A percentile compares a stretch with the other conserved stretches of the same genome.
Evolutionary conservation across 345 rosid genomes (phyloP).

Genomic region (Rhodomyrtus tomentosa): DNA sequence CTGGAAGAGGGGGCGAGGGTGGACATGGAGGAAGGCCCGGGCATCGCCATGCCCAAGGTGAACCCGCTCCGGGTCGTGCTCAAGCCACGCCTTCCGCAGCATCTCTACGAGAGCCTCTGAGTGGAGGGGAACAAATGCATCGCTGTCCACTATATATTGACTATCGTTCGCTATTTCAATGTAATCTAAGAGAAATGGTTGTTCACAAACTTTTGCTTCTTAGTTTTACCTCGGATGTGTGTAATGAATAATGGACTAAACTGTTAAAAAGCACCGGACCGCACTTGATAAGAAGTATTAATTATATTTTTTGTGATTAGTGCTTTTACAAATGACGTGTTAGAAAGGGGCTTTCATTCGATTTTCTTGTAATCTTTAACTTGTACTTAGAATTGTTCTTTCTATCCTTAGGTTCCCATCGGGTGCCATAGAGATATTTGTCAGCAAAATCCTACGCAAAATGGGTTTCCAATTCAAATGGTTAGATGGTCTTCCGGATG

Average conservation of each 20-base stretch:
- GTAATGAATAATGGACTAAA: neutral
- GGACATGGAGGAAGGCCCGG: slow-evolving; percentile 40
- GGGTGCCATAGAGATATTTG: neutral
- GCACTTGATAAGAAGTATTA: neutral
- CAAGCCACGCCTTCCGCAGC: slow-evolving; percentile 22
- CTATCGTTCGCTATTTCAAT: neutral
- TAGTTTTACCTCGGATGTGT: neutral
- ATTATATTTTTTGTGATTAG: neutral
- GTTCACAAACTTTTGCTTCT: neutral
- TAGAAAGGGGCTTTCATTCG: neutral
- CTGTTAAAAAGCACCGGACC: neutral
- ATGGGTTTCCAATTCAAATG: neutral
- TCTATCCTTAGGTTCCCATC: neutral
- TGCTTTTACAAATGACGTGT: neutral
- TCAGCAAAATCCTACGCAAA: neutral
- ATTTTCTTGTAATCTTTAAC: neutral
- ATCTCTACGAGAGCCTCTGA: neutral
- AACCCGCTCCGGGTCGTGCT: slow-evolving; percentile 25
- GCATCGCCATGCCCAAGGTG: slow-evolving; percentile 30
- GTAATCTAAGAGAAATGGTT: neutral
- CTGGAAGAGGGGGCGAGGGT: neutral
- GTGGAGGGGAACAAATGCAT: neutral
- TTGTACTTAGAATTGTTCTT: neutral
- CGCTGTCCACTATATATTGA: no score
- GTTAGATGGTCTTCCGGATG: neutral